A percentile compares a stretch with the other conserved stretches of the same genome.
These are phyloP conservation scores for Huntiella abstrusa DNA, from an alignment of 2,329 filamentous ascomycete genomes.

Conservation along the genomic window DNA sequence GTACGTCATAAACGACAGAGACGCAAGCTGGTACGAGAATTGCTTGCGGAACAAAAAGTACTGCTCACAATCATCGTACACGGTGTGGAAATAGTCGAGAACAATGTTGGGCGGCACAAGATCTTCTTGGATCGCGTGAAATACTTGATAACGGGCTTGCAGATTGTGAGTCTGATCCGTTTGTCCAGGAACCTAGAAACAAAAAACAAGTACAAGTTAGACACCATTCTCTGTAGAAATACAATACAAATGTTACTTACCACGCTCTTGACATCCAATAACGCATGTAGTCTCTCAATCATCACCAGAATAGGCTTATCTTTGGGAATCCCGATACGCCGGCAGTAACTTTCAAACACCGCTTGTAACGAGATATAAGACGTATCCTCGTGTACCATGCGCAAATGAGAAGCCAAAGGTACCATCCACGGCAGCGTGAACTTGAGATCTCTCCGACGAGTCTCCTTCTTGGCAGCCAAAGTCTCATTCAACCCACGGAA, in stretches of 20 bases:
- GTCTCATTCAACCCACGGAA: constrained; percentile 96
- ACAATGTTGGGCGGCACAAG: constrained; percentile 71
- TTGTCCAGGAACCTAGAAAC: not conserved
- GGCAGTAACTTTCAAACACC: constrained; percentile 91
- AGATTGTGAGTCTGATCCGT: constrained; percentile 36
- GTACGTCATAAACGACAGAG: constrained; percentile 96
- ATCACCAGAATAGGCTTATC: constrained; percentile 90
- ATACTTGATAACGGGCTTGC: constrained; percentile 74
- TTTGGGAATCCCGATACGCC: constrained; percentile 70
- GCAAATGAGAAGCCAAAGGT: constrained; percentile 81
- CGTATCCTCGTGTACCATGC: constrained; percentile 86
- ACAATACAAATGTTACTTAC: constrained; percentile 24
- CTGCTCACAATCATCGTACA: constrained; percentile 75
- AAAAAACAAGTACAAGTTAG: not conserved
- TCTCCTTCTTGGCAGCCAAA: constrained; percentile 83
- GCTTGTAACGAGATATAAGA: constrained; percentile 89
- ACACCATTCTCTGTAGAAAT: not conserved
- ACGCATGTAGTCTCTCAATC: constrained; percentile 75
- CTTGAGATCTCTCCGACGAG: constrained; percentile 76
- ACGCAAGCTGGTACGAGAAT: constrained; percentile 87
- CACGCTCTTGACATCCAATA: constrained; percentile 48
- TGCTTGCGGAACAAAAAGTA: constrained; percentile 98
- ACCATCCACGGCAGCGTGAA: constrained; percentile 95
- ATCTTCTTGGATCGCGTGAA: constrained; percentile 82
- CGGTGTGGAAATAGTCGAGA: constrained; percentile 74